Evolutionary conservation across 495 filamentous ascomycete species (phyloP), one percentile per base, ranked within the genome.

Genomic region (Mytilinidion resinicola): DNA sequence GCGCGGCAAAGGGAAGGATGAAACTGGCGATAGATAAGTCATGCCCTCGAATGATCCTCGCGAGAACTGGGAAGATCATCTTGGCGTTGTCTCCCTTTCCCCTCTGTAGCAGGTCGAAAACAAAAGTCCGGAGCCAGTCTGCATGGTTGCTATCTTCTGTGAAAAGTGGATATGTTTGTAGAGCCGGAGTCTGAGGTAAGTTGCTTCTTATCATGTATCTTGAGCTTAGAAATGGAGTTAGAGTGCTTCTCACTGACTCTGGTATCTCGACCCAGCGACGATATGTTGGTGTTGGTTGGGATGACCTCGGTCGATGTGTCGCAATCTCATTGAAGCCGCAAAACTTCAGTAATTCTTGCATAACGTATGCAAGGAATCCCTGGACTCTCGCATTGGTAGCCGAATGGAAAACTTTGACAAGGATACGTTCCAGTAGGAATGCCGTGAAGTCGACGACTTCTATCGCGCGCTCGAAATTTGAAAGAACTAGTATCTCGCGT

Each of bases 331-430:
- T 82, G 56, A 96, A 81, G 30, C 85, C 82, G 66, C 85, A 85
- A 57, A 85, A 82, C 53, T 83, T 85, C 9, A 97, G 80, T 9
- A 99, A 77, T 63, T 93, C 87, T 71, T 99, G 93, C 85, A 97
- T 96, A 2, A 85, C 87, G 68, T 85, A 97, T 12, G 91, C 89
- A 14, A 99, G 76, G 68, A 95, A 96, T 0, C 90, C 89, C 67
- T 96, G 91, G 15, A 88, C 80, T 65, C 84, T 85, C 0, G 91
- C 86, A 66, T 96, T 93, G 1, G 83, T 91, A 9, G 88, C 85
- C 2, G 91, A 92, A 36, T 92, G 74, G 67, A 99, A 99, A 11
- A 91, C 85, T 62, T 91, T 89, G 51, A 97, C 89, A 20, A 97
- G 75, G 1, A 95, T 85, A 66, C 93, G 79, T 63, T 95, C 87